Base-by-base conservation (phyloP, 148 eudicot genomes). In the Polygonum maritimum region DNA sequence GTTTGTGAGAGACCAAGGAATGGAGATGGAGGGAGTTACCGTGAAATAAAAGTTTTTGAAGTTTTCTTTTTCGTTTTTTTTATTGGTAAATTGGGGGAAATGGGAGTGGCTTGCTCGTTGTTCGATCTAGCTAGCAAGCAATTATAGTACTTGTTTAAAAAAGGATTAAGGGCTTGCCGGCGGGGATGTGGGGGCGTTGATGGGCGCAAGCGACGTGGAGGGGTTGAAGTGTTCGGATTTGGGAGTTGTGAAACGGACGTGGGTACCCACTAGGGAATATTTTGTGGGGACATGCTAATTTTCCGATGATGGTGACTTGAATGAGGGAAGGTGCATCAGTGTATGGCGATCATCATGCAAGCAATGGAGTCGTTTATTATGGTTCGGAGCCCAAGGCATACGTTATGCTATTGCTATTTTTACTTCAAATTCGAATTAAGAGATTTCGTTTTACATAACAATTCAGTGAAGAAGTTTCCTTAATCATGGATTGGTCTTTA, bases 31-130 rank as follows among this genome's bases (percentile, higher is more conserved):
- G 31, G 35, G 15, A 31, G 5, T 60, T 31, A 9, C 26, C 69
- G 22, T 31, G 11, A 31, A 22, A 60, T 14, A 60, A 26, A 14
- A 60, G 38, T 54, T 21, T 21, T 19, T 13, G 31, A 19, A 4
- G 9, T 19, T 8, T 22, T 22, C 22, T 3, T 51, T 4, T 15
- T 51, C 18, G 4, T n/a, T 15, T 18, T 54, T 26, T 31, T 60
- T 12, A 7, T 21, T n/a, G 6, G 1, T 21, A 7, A 9, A 22
- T 8, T 54, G 0, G 19, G 55, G 55, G n/a, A 51, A 51, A 51
- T 51, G 60, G 38, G 12, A 60, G 69, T 60, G 69, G 69, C 36
- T 26, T 60, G 69, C 69, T 60, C 69, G 69, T 60, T 60, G 15
- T 60, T 60, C 0, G 69, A 16, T 5, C 0, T 31, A 60, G 67